These are phyloP conservation scores for Arachnopeziza araneosa DNA, from an alignment of 2,329 filamentous ascomycete species.

Conservation along the genomic window DNA sequence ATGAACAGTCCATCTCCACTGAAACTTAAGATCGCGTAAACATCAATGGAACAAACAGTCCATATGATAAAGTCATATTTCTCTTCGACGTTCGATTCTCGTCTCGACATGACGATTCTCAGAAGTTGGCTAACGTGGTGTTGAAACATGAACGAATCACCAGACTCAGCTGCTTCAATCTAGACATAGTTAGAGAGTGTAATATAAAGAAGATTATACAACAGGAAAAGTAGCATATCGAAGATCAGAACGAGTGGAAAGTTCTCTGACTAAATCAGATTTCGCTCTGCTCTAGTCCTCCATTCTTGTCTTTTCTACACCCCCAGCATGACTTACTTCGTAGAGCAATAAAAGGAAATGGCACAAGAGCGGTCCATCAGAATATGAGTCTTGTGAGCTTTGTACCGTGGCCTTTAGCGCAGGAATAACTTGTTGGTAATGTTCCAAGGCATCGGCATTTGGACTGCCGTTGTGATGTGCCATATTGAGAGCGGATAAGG, in stretches of 20 bases:
- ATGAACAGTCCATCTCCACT: slow-evolving; percentile 46
- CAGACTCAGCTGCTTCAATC: slow-evolving; percentile 40
- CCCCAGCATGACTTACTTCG: background rate
- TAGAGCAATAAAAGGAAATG: slow-evolving; percentile 46
- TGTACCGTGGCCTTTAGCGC: slow-evolving; percentile 40
- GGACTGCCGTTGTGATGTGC: slow-evolving; percentile 40
- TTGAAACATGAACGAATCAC: slow-evolving; percentile 46
- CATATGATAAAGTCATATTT: slow-evolving; percentile 46
- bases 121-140: slow-evolving; percentile 47
- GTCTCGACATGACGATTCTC: slow-evolving; percentile 43
- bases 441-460: slow-evolving; percentile 44
- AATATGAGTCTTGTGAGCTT: slow-evolving; percentile 43
- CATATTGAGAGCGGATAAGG: slow-evolving; percentile 48
- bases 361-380: background rate
- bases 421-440: slow-evolving; percentile 48
- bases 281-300: background rate
- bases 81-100: slow-evolving; percentile 38
- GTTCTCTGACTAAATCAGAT: background rate
- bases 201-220: background rate
- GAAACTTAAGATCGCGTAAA: slow-evolving; percentile 49
- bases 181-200: slow-evolving; percentile 24
- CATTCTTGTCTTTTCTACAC: background rate
- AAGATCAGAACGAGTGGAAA: no score
- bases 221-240: background rate
- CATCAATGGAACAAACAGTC: slow-evolving; percentile 48